Evolutionary conservation across 768 basidiomycete genomes (phyloP).

Genomic region (Hebeloma cylindrosporum): DNA sequence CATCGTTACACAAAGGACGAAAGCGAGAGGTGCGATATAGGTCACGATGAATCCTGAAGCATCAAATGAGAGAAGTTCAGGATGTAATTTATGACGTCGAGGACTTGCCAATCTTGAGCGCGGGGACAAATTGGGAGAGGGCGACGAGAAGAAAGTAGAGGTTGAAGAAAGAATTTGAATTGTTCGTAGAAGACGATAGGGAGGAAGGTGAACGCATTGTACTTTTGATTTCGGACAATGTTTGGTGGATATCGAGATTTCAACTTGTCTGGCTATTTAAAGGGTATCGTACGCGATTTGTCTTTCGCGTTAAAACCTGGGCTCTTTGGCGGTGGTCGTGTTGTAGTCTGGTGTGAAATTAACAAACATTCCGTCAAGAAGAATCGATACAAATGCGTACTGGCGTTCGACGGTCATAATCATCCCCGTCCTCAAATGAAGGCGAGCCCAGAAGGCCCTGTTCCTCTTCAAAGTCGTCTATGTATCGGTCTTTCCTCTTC

Average conservation of each 20-base stretch:
- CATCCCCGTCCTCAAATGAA: conserved; percentile 13
- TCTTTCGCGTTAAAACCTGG: conserved; percentile 47
- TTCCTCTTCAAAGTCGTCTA: conserved; percentile 62
- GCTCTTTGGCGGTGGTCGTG: conserved; percentile 26
- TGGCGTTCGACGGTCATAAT: conserved; percentile 14
- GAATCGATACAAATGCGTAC: conserved; percentile 21
- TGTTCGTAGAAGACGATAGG: conserved; percentile 98
- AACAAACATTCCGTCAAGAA: no score
- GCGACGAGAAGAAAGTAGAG: conserved; percentile 97
- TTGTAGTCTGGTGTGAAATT: conserved; percentile 23
- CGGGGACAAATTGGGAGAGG: conserved; percentile 92
- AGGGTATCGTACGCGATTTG: conserved; percentile 76
- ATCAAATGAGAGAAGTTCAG: background rate
- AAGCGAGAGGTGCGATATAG: conserved; percentile 94
- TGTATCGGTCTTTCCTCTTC: conserved; percentile 54
- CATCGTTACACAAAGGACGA: conserved; percentile 93
- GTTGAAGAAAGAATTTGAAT: conserved; percentile 99
- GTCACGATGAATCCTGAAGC: conserved; percentile 88
- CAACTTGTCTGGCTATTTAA: conserved; percentile 73
- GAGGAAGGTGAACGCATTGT: conserved; percentile 94
- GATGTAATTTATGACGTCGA: no score
- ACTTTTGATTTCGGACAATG: conserved; percentile 96
- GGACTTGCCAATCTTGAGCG: conserved; percentile 86
- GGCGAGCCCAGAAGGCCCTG: conserved; percentile 18
- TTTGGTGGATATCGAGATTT: conserved; percentile 80